These are phyloP conservation scores for Atkinsonella hypoxylon DNA, from an alignment of 2,329 filamentous ascomycete genomes.

Conservation along the genomic window DNA sequence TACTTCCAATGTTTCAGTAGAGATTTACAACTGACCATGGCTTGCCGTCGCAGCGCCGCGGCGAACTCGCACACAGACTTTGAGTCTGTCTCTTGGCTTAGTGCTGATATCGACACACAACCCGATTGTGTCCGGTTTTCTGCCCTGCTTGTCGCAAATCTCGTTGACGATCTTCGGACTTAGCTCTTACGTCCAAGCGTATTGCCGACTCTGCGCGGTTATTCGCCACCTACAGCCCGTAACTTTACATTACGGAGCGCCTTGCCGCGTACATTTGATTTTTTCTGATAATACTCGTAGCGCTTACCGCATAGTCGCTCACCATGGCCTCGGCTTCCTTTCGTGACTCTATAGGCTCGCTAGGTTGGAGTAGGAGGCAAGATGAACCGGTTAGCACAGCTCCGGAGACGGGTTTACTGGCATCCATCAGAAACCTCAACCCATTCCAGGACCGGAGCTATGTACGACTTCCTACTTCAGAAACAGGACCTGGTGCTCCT, in stretches of 20 bases:
- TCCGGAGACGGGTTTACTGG: slow-evolving; percentile 61
- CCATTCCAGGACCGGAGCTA: slow-evolving; percentile 81
- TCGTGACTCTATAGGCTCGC: slow-evolving; percentile 83
- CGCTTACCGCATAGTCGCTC: not conserved
- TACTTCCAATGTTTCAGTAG: not conserved
- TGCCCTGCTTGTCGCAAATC: slow-evolving; percentile 1
- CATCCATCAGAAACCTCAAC: slow-evolving; percentile 73
- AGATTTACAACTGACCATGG: slow-evolving; percentile 11
- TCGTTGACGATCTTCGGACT: slow-evolving; percentile 4
- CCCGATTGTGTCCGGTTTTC: not conserved
- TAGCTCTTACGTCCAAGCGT: not conserved
- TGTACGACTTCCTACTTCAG: slow-evolving; percentile 78
- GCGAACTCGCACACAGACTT: not conserved
- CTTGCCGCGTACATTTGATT: not conserved
- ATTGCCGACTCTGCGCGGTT: not conserved
- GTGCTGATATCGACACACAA: slow-evolving; percentile 2
- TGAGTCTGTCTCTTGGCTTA: not conserved
- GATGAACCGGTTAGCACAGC: slow-evolving; percentile 64
- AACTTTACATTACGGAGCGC: not conserved
- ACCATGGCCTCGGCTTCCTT: slow-evolving; percentile 80
- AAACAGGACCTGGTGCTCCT: slow-evolving; percentile 63
- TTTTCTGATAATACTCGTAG: not conserved
- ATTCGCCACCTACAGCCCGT: slow-evolving; percentile 2
- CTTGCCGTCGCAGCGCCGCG: slow-evolving; percentile 1
- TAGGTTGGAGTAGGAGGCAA: slow-evolving; percentile 87